phyloP scores from a whole-genome alignment of 2,329 filamentous ascomycete genomes.

The Trematosphaeria pertusa region DNA sequence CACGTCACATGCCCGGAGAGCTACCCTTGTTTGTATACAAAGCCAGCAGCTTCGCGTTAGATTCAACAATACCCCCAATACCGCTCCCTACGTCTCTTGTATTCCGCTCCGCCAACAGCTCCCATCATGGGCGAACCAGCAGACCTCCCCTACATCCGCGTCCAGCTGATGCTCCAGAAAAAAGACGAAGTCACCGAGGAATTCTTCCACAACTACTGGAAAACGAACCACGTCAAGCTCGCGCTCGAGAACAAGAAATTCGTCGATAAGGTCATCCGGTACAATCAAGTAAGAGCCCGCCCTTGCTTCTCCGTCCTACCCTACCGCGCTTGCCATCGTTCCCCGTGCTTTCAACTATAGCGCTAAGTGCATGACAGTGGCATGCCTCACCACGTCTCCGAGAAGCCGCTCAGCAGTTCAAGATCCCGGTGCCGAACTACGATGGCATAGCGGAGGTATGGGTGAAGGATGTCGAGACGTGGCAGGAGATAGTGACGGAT shows the following conservation, averaged over 20 bases:
- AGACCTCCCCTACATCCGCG: conserved; percentile 22
- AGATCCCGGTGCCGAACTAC: conserved; percentile 24
- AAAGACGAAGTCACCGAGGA: conserved; percentile 36
- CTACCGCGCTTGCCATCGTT: neutral
- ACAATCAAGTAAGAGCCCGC: conserved; percentile 27
- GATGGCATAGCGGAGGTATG: conserved; percentile 30
- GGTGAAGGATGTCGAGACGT: conserved; percentile 27
- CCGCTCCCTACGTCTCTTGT: no score
- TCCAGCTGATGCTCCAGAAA: conserved; percentile 35
- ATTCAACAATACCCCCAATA: no score
- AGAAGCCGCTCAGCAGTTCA: conserved; percentile 15
- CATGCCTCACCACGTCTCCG: conserved; percentile 22
- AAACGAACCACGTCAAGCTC: conserved; percentile 30
- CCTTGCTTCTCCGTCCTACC: neutral
- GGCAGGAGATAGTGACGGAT: conserved; percentile 22
- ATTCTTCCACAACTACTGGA: conserved; percentile 40
- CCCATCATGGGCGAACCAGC: conserved; percentile 18
- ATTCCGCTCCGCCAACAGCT: no score
- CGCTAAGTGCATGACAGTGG: conserved; percentile 17
- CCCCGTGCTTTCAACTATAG: neutral
- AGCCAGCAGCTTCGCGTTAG: no score
- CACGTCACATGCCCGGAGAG: neutral
- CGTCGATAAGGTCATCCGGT: conserved; percentile 18
- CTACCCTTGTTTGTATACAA: neutral
- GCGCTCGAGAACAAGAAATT: conserved; percentile 32